Conservation (phyloP, 2,329 filamentous ascomycete genomes). For the Zymoseptoria crescenta region DNA sequence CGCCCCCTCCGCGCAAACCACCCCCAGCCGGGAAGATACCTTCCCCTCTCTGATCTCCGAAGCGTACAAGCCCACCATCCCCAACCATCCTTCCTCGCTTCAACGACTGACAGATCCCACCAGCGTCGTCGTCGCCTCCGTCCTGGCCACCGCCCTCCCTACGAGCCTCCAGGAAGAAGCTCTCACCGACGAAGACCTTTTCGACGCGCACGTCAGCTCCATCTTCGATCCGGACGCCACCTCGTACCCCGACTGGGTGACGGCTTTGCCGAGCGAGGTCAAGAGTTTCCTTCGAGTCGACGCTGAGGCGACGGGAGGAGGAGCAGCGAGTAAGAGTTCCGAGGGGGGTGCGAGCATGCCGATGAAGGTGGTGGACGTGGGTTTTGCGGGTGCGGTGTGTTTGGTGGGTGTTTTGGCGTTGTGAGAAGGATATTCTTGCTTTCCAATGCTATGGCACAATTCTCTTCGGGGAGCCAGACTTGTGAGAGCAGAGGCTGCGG, state of each 20-base stretch:
- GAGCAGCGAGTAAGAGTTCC: conserved; percentile 3
- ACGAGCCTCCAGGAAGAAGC: conserved; percentile 33
- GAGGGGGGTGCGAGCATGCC: conserved; percentile 26
- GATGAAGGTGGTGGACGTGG: conserved; percentile 31
- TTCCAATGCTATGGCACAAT: no score
- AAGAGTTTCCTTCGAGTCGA: conserved; percentile 35
- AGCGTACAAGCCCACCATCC: no score
- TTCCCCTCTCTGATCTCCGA: no score
- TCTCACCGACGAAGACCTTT: conserved; percentile 36
- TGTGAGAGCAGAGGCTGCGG: no score
- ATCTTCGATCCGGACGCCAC: conserved; percentile 37
- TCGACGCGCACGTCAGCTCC: conserved; percentile 35
- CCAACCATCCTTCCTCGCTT: no score
- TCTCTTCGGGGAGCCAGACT: no score
- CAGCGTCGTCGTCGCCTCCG: conserved; percentile 34
- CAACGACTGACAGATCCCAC: no score
- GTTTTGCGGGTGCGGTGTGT: conserved; percentile 16
- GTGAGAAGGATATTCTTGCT: background rate
- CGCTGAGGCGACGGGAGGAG: background rate
- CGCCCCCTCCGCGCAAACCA: no score
- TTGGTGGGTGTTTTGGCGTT: background rate
- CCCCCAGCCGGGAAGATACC: no score
- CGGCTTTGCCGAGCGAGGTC: conserved; percentile 37
- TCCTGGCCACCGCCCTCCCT: conserved; percentile 41
- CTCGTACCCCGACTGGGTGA: conserved; percentile 36